Evolutionary conservation across 257 asterid genomes (phyloP).

Genomic region (Jasminum sambac): DNA sequence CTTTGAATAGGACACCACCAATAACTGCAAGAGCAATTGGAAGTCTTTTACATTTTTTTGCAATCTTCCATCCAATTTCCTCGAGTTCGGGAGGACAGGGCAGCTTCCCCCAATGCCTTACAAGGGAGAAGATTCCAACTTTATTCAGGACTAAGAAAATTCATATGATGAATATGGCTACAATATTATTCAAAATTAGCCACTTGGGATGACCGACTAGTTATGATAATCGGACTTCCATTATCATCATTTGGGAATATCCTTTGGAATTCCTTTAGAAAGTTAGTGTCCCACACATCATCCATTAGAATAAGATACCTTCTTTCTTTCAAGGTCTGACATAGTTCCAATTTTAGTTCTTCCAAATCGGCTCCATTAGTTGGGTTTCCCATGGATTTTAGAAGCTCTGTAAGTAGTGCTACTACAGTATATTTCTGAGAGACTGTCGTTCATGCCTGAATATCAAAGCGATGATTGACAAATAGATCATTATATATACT

Average conservation of each 20-base stretch:
- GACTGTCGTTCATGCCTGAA: slow-evolving; percentile 8
- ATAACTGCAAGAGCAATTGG: slow-evolving; percentile 34
- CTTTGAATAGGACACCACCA: slow-evolving; percentile 32
- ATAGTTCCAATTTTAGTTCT: slow-evolving; percentile 16
- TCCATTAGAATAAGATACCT: slow-evolving; percentile 22
- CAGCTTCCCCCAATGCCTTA: not conserved
- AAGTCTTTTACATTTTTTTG: slow-evolving; percentile 33
- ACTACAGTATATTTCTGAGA: slow-evolving; percentile 9
- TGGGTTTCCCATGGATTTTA: not conserved
- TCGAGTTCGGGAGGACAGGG: slow-evolving; percentile 27
- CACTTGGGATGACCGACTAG: too few relatives aligned
- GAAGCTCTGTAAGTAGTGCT: slow-evolving; percentile 1
- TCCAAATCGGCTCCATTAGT: not conserved
- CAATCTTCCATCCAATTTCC: too few relatives aligned
- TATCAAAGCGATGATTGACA: not conserved
- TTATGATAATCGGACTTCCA: slow-evolving; percentile 19
- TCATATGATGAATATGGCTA: slow-evolving; percentile 14
- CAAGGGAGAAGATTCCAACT: not conserved
- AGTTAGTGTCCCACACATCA: slow-evolving; percentile 31
- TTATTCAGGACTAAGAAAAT: slow-evolving; percentile 10
- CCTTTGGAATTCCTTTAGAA: not conserved
- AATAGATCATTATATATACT: not conserved
- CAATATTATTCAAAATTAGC: not conserved
- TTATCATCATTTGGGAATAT: not conserved
- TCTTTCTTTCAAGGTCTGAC: slow-evolving; percentile 18